Conservation (phyloP, 202 grass and related monocot species). For the Zizania palustris region DNA sequence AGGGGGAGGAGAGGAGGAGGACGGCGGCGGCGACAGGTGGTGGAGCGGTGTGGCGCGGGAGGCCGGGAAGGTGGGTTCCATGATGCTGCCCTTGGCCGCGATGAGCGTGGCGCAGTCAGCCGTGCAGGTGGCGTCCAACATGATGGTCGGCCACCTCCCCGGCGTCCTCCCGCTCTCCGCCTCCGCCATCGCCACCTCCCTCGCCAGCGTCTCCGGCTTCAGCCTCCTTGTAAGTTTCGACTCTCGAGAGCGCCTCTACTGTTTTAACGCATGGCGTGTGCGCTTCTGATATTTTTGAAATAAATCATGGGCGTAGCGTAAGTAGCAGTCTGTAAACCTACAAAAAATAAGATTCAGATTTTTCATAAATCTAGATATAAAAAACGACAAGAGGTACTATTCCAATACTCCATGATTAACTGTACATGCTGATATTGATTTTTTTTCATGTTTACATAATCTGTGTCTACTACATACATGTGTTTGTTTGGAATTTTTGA, state of each 20-base stretch:
- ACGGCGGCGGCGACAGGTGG: slow-evolving; percentile 23
- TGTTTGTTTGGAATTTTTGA: too few relatives aligned
- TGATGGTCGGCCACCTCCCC: slow-evolving; percentile 92
- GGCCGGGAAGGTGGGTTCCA: slow-evolving; percentile 47
- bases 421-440: not conserved
- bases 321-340: not conserved
- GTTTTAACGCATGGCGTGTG: not conserved
- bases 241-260: too few relatives aligned
- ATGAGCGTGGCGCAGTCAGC: slow-evolving; percentile 68
- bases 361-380: not conserved
- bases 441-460: too few relatives aligned
- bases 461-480: too few relatives aligned
- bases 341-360: not conserved
- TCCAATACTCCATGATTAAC: not conserved
- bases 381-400: not conserved
- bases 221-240: slow-evolving; percentile 70
- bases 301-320: not conserved
- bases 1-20: not conserved
- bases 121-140: slow-evolving; percentile 76
- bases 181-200: slow-evolving; percentile 79
- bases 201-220: slow-evolving; percentile 79
- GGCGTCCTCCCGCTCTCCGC: slow-evolving; percentile 72
- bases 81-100: slow-evolving; percentile 75
- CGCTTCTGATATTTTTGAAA: not conserved
- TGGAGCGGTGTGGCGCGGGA: slow-evolving; percentile 45